Conservation (phyloP, 2,329 filamentous ascomycete species). For the Sclerotinia nivalis region DNA sequence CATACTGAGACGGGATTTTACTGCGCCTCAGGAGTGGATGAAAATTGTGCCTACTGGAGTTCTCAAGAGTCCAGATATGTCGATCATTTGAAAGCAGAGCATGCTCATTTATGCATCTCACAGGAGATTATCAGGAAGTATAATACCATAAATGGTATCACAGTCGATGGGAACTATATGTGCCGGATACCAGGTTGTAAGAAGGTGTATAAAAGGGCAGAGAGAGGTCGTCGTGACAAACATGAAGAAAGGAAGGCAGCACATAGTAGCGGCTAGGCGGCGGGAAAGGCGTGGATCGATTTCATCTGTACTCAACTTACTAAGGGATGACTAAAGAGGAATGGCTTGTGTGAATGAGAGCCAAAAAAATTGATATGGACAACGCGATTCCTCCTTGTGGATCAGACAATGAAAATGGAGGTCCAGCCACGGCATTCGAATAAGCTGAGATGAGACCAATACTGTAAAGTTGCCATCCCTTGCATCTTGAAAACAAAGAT, state of each 20-base stretch:
- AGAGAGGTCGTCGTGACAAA: slow-evolving; percentile 2
- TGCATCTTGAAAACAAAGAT: no score
- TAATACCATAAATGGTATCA: not conserved
- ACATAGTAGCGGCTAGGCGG: not conserved
- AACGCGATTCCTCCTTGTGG: not conserved
- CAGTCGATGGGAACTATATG: not conserved
- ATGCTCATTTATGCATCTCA: not conserved
- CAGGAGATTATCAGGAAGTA: not conserved
- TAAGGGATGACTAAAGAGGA: not conserved
- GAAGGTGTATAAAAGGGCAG: slow-evolving; percentile 7
- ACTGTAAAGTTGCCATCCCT: no score
- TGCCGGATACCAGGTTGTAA: slow-evolving; percentile 9
- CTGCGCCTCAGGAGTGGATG: slow-evolving; percentile 6
- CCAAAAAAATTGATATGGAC: not conserved
- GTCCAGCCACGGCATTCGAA: not conserved
- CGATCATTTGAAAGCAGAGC: slow-evolving; percentile 9
- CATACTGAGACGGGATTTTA: slow-evolving; percentile 14
- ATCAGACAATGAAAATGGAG: not conserved
- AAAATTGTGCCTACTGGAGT: slow-evolving; percentile 7
- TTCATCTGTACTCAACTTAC: not conserved
- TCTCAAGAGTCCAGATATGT: slow-evolving; percentile 5
- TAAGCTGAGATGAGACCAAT: not conserved
- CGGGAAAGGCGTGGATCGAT: not conserved
- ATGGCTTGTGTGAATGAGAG: not conserved
- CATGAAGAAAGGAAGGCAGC: slow-evolving; percentile 13